Percentiles rank a stretch among this genome's conserved stretches.
Conservation (phyloP, 2,329 filamentous ascomycete species). For the Mariannaea sp. region DNA sequence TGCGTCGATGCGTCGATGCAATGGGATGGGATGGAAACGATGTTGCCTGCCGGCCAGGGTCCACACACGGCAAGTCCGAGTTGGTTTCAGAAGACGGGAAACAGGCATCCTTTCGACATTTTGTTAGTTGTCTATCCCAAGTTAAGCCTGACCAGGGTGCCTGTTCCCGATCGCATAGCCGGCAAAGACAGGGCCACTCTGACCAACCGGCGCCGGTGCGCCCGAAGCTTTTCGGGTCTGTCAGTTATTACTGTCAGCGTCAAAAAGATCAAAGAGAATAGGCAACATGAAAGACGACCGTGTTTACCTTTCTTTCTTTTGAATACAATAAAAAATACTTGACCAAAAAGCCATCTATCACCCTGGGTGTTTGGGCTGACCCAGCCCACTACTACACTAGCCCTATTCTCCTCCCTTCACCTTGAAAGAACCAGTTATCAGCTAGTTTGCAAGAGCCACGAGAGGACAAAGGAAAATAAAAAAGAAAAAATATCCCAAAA, state of each 20-base stretch:
- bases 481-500: too few relatives aligned
- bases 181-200: conserved; percentile 5
- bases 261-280: too few relatives aligned
- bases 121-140: neutral
- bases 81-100: neutral
- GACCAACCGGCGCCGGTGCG: neutral
- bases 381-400: neutral
- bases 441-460: neutral
- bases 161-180: conserved; percentile 14
- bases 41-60: neutral
- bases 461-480: too few relatives aligned
- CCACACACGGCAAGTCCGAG: neutral
- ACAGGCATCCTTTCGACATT: neutral
- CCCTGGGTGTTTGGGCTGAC: neutral
- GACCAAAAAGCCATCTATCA: neutral
- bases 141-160: conserved; percentile 6
- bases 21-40: neutral
- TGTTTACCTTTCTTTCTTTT: too few relatives aligned
- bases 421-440: neutral
- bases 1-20: neutral
- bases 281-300: too few relatives aligned
- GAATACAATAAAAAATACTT: too few relatives aligned
- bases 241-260: too few relatives aligned
- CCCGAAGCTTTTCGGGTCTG: neutral
- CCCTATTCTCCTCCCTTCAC: neutral